These are phyloP conservation scores for Dittrichia graveolens DNA, from an alignment of 129 eudicot species.

Conservation along the genomic window DNA sequence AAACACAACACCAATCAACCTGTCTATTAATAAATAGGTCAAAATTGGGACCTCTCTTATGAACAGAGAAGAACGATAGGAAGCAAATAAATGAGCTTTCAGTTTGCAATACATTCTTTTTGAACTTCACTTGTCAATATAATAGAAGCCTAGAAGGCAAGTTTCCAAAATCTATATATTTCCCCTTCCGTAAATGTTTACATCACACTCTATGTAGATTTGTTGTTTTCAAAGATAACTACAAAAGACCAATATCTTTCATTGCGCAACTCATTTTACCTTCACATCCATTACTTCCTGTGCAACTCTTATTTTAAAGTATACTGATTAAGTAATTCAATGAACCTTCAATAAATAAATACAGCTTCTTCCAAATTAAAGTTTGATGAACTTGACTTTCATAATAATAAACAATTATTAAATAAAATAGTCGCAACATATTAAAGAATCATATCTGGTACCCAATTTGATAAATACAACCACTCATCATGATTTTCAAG, in stretches of 20 bases:
- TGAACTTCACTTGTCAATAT: not conserved
- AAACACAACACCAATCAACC: not conserved
- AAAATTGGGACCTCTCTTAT: not conserved
- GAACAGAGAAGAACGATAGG: not conserved
- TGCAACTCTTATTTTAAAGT: slow-evolving; percentile 3
- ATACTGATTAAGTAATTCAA: not conserved
- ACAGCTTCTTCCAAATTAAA: not conserved
- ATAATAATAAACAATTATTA: not conserved
- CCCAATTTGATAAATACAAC: too few relatives aligned
- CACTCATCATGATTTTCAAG: too few relatives aligned
- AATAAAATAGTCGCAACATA: not conserved
- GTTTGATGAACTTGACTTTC: slow-evolving; percentile 3
- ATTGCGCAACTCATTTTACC: not conserved
- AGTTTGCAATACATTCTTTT: not conserved
- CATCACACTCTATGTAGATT: not conserved
- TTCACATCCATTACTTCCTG: not conserved
- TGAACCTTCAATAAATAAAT: not conserved
- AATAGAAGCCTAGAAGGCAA: not conserved
- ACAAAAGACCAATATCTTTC: not conserved
- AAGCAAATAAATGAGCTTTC: slow-evolving; percentile 7
- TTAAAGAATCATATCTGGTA: not conserved
- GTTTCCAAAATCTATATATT: not conserved
- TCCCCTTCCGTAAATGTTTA: not conserved
- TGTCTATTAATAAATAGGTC: not conserved
- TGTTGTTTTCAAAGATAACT: not conserved